Conservation (phyloP, 306 rosid genomes). For the Castanospermum australe region DNA sequence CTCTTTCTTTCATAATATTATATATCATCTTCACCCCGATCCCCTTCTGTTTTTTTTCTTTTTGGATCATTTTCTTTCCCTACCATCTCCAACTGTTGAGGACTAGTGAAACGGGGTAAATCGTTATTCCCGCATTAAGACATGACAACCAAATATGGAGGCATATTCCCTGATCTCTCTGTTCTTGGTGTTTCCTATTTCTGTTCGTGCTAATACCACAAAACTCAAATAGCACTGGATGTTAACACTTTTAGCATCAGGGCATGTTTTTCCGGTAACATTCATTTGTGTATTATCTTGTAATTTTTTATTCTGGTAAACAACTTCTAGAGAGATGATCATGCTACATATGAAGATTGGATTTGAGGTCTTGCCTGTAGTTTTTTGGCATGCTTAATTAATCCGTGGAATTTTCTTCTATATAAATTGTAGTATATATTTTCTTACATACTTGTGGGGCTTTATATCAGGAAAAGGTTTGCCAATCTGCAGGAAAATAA, state of each 20-base stretch:
- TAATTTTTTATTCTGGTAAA: background rate
- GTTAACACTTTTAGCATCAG: conserved; percentile 1
- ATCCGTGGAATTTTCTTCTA: conserved; percentile 7
- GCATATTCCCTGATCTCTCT: conserved; percentile 15
- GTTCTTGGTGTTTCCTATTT: background rate
- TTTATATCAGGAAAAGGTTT: conserved; percentile 42
- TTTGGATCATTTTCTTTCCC: background rate
- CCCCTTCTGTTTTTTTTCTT: background rate
- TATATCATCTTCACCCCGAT: background rate
- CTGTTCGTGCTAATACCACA: background rate
- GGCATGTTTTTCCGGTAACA: background rate
- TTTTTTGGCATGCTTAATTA: conserved; percentile 16
- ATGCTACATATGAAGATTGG: conserved; percentile 12
- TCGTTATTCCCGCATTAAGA: background rate
- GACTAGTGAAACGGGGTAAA: background rate
- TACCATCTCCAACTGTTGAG: background rate
- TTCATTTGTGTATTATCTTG: background rate
- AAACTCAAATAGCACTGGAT: background rate
- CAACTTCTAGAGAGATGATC: conserved; percentile 9
- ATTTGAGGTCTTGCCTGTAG: background rate
- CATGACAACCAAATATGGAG: background rate
- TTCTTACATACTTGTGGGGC: conserved; percentile 7
- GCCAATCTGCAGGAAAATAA: conserved; percentile 25
- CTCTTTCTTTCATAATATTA: background rate
- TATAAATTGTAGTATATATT: background rate